phyloP scores from a whole-genome alignment of 2,329 filamentous ascomycete species.

The Claviceps pazoutovae region DNA sequence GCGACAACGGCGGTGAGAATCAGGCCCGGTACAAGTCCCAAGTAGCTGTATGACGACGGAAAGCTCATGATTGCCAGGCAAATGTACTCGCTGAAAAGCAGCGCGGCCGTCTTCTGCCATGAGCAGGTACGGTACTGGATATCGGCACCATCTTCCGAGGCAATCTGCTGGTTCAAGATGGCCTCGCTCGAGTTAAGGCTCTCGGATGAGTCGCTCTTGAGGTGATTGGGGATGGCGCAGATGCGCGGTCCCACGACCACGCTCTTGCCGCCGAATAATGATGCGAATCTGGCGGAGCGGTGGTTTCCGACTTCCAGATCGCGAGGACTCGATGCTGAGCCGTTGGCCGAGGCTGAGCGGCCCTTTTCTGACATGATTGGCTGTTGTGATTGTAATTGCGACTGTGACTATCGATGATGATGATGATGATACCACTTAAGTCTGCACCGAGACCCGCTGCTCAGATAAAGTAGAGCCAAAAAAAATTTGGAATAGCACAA shows the following conservation, averaged over 20 bases:
- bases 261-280: constrained; percentile 23
- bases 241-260: constrained; percentile 38
- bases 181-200: constrained; percentile 32
- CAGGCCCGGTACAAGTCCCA: constrained; percentile 72
- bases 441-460: neutral
- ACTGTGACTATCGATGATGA: neutral
- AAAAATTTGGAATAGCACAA: too few species aligned
- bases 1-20: constrained; percentile 74
- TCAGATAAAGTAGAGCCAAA: neutral
- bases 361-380: constrained; percentile 16
- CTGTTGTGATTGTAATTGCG: neutral
- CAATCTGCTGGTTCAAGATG: constrained; percentile 53
- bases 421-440: neutral
- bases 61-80: constrained; percentile 90
- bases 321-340: constrained; percentile 6
- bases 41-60: constrained; percentile 77
- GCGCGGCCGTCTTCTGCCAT: constrained; percentile 85
- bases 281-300: constrained; percentile 17
- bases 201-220: constrained; percentile 23
- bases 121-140: constrained; percentile 91
- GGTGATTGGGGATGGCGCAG: constrained; percentile 27
- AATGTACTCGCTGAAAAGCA: constrained; percentile 93
- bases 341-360: neutral
- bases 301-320: constrained; percentile 12
- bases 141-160: constrained; percentile 58